A percentile compares a stretch with the other conserved stretches of the same genome.
Evolutionary conservation across 257 asterid species (phyloP).

Genomic region (Paraleonurus japonicus): DNA sequence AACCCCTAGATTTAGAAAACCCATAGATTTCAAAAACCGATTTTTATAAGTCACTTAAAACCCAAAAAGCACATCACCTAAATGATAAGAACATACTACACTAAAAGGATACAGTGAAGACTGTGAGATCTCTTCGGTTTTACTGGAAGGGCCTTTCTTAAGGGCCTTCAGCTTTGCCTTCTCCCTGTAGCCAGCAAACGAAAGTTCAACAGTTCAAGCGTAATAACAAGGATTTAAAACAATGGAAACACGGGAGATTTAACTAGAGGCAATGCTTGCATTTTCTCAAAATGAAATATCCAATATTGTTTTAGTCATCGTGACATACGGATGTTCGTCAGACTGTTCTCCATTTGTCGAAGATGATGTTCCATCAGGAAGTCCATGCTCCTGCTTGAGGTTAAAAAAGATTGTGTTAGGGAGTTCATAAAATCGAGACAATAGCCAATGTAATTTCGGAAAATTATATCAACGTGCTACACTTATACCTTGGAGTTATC

Average conservation of each 20-base stretch:
- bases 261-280: slow-evolving; percentile 8
- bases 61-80: no score
- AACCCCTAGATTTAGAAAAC: no score
- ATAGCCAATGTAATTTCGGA: background rate
- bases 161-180: slow-evolving; percentile 41
- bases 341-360: slow-evolving; percentile 41
- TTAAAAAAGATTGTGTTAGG: slow-evolving; percentile 3
- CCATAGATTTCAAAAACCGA: no score
- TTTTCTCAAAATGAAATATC: slow-evolving; percentile 8
- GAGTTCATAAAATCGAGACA: background rate
- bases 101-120: slow-evolving; percentile 53
- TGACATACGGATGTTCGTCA: slow-evolving; percentile 43
- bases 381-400: slow-evolving; percentile 30
- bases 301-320: background rate
- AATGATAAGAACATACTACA: background rate
- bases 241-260: background rate
- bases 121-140: slow-evolving; percentile 41
- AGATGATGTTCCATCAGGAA: slow-evolving; percentile 37
- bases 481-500: slow-evolving; percentile 33
- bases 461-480: background rate
- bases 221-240: background rate
- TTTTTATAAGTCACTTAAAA: no score
- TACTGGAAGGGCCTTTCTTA: slow-evolving; percentile 37
- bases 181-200: slow-evolving; percentile 41
- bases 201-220: slow-evolving; percentile 22